Conservation (phyloP, 768 basidiomycete genomes). For the Pilatotrama ljubarskyi region DNA sequence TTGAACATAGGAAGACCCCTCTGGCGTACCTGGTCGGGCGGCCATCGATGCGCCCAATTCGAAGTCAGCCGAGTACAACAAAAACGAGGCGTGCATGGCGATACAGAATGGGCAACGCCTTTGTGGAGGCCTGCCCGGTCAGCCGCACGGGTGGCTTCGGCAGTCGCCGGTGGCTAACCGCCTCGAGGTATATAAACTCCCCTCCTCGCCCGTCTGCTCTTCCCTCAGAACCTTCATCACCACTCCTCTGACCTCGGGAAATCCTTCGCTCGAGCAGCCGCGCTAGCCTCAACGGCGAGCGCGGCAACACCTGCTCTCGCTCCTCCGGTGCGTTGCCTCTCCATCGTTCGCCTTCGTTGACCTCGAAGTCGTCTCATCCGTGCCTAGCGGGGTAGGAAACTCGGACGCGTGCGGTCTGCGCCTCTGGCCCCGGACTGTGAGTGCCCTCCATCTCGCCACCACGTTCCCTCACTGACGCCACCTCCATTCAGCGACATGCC, state of each 20-base stretch:
- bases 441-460: too few species aligned
- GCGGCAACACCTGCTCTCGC: background rate
- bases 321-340: background rate
- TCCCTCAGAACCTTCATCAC: background rate
- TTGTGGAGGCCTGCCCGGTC: background rate
- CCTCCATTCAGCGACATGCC: too few species aligned
- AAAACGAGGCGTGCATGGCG: background rate
- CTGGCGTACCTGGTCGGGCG: background rate
- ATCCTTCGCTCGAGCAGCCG: background rate
- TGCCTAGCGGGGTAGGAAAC: too few species aligned
- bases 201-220: background rate
- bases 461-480: too few species aligned
- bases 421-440: too few species aligned
- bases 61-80: conserved; percentile 1
- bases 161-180: background rate
- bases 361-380: background rate
- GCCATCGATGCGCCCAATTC: conserved; percentile 9
- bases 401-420: too few species aligned
- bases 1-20: background rate
- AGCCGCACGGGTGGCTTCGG: background rate
- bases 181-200: background rate
- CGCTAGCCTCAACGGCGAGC: background rate
- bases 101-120: background rate
- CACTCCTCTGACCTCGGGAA: background rate
- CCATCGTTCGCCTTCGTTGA: background rate